Evolutionary conservation across 1,139 yeast species (phyloP).

Genomic region (Zygosaccharomyces sapae): DNA sequence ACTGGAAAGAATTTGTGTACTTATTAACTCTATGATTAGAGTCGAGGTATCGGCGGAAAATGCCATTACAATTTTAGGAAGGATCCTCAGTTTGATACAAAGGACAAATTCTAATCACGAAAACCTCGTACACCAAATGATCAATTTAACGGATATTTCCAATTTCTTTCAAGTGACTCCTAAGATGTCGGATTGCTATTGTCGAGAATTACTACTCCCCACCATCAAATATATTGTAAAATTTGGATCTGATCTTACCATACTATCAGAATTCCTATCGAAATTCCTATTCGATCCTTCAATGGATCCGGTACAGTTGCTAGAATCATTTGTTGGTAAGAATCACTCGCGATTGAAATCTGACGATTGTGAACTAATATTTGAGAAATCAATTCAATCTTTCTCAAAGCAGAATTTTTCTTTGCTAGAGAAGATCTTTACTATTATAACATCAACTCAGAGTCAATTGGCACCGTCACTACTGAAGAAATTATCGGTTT

Average conservation of each 20-base stretch:
- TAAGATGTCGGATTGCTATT: slow-evolving; percentile 22
- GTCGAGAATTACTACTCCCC: slow-evolving; percentile 24
- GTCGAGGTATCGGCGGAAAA: slow-evolving; percentile 28
- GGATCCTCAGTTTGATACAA: slow-evolving; percentile 17
- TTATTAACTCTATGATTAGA: slow-evolving; percentile 29
- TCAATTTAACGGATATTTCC: slow-evolving; percentile 23
- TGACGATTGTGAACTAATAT: slow-evolving; percentile 21
- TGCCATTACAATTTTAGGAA: slow-evolving; percentile 24
- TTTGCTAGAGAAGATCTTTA: slow-evolving; percentile 43
- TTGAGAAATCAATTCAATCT: slow-evolving; percentile 23
- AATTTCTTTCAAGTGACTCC: slow-evolving; percentile 16
- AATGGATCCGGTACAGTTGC: slow-evolving; percentile 16
- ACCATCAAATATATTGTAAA: slow-evolving; percentile 21
- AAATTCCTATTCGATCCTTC: slow-evolving; percentile 21
- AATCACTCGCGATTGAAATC: slow-evolving; percentile 13
- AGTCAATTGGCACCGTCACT: slow-evolving; percentile 41
- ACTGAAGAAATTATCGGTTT: slow-evolving; percentile 39
- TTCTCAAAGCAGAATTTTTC: slow-evolving; percentile 30
- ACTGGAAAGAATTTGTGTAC: slow-evolving; percentile 24
- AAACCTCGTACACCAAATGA: slow-evolving; percentile 18
- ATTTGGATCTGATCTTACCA: slow-evolving; percentile 5
- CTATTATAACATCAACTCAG: slow-evolving; percentile 38
- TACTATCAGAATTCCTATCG: slow-evolving; percentile 16
- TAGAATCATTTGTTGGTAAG: slow-evolving; percentile 23
- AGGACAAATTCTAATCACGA: slow-evolving; percentile 3